phyloP scores from a whole-genome alignment of 2,329 filamentous ascomycete species.

The Hymenoscyphus occultus region DNA sequence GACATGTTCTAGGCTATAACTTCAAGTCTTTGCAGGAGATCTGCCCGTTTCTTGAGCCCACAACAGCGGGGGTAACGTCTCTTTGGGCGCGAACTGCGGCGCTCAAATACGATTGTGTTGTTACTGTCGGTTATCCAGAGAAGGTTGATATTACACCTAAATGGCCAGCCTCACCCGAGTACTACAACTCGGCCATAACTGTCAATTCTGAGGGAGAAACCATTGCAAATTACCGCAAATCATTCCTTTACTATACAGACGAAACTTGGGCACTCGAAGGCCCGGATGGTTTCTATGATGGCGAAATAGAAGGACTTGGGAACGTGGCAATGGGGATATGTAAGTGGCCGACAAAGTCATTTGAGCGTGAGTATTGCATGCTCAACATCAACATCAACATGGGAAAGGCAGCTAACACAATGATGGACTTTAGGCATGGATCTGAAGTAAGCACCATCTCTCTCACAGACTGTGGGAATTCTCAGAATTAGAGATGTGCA shows the following conservation, averaged over 20 bases:
- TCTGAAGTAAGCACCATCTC: slow-evolving; percentile 47
- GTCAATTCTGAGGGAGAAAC: slow-evolving; percentile 59
- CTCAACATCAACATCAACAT: slow-evolving; percentile 1
- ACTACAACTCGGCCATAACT: slow-evolving; percentile 54
- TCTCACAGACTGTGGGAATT: no score
- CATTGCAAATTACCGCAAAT: slow-evolving; percentile 59
- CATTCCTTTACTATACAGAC: slow-evolving; percentile 56
- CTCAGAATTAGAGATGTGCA: slow-evolving; percentile 16
- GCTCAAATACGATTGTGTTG: slow-evolving; percentile 62
- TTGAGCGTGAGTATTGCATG: slow-evolving; percentile 16
- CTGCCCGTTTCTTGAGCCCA: slow-evolving; percentile 63
- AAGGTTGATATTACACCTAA: slow-evolving; percentile 50
- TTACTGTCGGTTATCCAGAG: slow-evolving; percentile 74
- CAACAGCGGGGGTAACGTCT: slow-evolving; percentile 62
- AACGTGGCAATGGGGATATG: slow-evolving; percentile 58
- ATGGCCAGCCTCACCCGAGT: slow-evolving; percentile 51
- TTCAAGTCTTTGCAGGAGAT: slow-evolving; percentile 70
- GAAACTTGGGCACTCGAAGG: slow-evolving; percentile 61
- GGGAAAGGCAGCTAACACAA: slow-evolving; percentile 6
- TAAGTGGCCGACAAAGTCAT: slow-evolving; percentile 37
- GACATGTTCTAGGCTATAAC: slow-evolving; percentile 57
- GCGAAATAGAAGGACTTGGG: slow-evolving; percentile 47
- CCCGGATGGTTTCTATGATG: slow-evolving; percentile 47
- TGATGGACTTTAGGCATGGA: slow-evolving; percentile 50
- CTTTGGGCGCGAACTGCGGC: slow-evolving; percentile 69